Evolutionary conservation across 2,329 filamentous ascomycete genomes (phyloP), one percentile per base, ranked within the genome.

Genomic region (Coniella vitis): DNA sequence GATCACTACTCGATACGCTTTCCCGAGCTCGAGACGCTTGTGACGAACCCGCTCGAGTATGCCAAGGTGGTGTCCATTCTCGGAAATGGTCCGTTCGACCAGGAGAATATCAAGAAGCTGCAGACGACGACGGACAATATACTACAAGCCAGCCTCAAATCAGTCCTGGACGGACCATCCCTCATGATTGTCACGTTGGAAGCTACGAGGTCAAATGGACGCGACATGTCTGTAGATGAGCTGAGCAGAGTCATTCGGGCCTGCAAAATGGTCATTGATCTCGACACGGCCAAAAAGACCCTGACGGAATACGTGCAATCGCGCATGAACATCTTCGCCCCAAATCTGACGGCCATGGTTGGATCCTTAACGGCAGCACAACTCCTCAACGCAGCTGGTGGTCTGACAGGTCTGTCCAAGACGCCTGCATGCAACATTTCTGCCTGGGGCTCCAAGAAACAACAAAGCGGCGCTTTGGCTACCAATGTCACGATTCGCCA

Each of bases 161-260:
- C 83, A 2, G 84, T 97, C 1, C 73, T 98, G 13, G 89, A 95
- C 63, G 88, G 89, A 0, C 89, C 93, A 1, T 87, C 88, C 0
- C 72, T 97, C 60, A 96, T 98, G 90, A 88, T 94, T 53, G 90
- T 98, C 45, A 91, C 89, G 1, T 86, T 97, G 10, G 93, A 97
- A 69, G 91, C 90, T 25, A 95, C 90, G 4, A 93, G 87, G 2
- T 93, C 90, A 12, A 84, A 87, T 58, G 91, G 91, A 4, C 81
- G 81, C 29, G 80, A 88, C 42, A 81, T 98, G 67, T 79, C 78
- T 3, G 73, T 82, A n/a, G 72, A 80, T 4, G 89, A 95, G 64
- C 74, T 97, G 5, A 74, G 83, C 43, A 76, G 79, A 21, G 84
- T 96, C 17, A 70, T 85, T 22, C 76, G 79, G 45, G 91, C 90